Conservation (phyloP, 2,329 filamentous ascomycete genomes). For the Gyromitra esculenta region DNA sequence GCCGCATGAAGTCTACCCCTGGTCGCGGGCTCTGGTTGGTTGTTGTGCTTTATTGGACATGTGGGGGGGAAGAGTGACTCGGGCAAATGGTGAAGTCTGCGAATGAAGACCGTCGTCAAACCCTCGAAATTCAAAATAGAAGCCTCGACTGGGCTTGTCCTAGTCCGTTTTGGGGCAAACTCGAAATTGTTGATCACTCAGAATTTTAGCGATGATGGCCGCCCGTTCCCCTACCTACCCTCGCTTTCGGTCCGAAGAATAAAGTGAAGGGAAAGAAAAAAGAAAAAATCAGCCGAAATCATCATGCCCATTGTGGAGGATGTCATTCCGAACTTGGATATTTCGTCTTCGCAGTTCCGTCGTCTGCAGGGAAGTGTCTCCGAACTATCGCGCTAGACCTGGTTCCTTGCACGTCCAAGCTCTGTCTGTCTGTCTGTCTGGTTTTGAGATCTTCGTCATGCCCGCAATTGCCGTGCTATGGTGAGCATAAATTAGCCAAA, state of each 20-base stretch:
- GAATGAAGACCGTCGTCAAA: conserved; percentile 26
- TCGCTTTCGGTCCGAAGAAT: conserved; percentile 38
- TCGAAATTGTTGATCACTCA: conserved; percentile 40
- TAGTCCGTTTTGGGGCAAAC: conserved; percentile 39
- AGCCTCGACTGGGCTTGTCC: conserved; percentile 22
- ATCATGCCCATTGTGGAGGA: conserved; percentile 3
- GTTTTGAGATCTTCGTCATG: conserved; percentile 39
- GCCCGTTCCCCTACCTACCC: not conserved
- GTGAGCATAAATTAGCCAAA: conserved; percentile 42
- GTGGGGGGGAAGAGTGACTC: conserved; percentile 23
- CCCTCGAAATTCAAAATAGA: conserved; percentile 31
- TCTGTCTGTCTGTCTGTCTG: conserved; percentile 18
- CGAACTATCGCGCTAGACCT: conserved; percentile 19
- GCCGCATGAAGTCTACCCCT: conserved; percentile 38
- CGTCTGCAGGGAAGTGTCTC: not conserved
- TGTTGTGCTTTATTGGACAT: conserved; percentile 37
- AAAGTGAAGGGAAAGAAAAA: not conserved
- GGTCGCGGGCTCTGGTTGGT: conserved; percentile 39
- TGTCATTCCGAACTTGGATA: conserved; percentile 3
- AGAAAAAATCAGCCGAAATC: conserved; percentile 26
- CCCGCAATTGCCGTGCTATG: conserved; percentile 47
- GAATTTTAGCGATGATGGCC: conserved; percentile 28
- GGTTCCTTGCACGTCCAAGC: conserved; percentile 42
- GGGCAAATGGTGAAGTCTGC: conserved; percentile 23
- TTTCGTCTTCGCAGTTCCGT: not conserved